phyloP scores from a whole-genome alignment of 495 filamentous ascomycete species.

The Aspergillus homomorphus region DNA sequence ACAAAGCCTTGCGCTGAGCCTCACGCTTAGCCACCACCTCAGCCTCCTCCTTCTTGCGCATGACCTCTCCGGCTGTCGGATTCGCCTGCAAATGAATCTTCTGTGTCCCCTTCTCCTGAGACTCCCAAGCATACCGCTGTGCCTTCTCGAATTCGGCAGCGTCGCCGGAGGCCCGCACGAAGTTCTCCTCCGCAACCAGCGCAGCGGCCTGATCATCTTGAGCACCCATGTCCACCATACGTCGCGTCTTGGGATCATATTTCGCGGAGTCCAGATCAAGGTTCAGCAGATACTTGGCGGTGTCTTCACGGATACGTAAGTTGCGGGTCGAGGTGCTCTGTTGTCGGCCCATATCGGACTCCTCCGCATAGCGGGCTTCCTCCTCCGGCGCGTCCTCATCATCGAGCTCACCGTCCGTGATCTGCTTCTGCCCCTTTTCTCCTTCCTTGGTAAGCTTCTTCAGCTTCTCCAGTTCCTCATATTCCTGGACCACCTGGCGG shows the following conservation, averaged over 20 bases:
- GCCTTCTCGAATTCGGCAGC: constrained; percentile 92
- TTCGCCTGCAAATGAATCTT: constrained; percentile 92
- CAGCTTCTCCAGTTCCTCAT: constrained; percentile 78
- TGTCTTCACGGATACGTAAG: constrained; percentile 90
- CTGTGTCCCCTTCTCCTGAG: constrained; percentile 73
- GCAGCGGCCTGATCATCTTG: constrained; percentile 78
- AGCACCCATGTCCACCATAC: constrained; percentile 87
- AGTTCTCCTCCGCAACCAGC: constrained; percentile 91
- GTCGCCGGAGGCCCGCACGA: constrained; percentile 85
- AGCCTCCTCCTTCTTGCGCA: constrained; percentile 71
- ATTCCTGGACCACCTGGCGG: constrained; percentile 78
- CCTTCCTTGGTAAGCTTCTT: constrained; percentile 55
- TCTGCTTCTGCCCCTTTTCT: constrained; percentile 39
- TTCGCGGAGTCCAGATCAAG: constrained; percentile 94
- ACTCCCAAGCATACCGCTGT: constrained; percentile 90
- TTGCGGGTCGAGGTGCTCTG: constrained; percentile 89
- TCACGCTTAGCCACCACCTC: constrained; percentile 66
- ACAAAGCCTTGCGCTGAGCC: constrained; percentile 64
- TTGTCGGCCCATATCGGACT: constrained; percentile 92
- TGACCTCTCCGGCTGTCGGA: constrained; percentile 84
- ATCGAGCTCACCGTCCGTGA: constrained; percentile 47
- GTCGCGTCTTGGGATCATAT: constrained; percentile 95
- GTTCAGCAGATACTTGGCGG: constrained; percentile 95
- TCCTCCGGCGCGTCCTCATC: constrained; percentile 56
- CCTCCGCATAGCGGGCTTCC: constrained; percentile 84